phyloP scores from a whole-genome alignment of 257 asterid genomes.

The Gentiana macrophylla region DNA sequence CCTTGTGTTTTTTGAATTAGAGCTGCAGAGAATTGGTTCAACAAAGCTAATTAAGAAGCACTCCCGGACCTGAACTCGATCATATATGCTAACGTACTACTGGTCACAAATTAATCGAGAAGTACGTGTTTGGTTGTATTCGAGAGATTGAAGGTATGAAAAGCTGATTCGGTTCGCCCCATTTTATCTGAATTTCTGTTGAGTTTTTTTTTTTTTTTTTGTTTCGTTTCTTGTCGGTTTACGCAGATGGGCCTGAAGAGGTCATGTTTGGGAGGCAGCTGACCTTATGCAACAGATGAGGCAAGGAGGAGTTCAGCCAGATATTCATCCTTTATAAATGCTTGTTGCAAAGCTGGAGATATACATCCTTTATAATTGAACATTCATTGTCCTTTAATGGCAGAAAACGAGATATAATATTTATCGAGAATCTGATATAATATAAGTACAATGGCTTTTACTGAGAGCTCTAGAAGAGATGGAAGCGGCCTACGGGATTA shows the following conservation, averaged over 20 bases:
- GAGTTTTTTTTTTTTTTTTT: no score
- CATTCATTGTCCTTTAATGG: no score
- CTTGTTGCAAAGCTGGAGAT: slow-evolving; percentile 97
- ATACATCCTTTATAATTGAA: slow-evolving; percentile 42
- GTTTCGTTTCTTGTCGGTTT: slow-evolving; percentile 6
- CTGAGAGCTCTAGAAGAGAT: slow-evolving; percentile 84
- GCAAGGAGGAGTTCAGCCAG: slow-evolving; percentile 80
- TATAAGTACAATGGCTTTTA: neutral
- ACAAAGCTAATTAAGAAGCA: slow-evolving; percentile 78
- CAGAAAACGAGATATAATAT: no score
- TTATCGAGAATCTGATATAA: no score
- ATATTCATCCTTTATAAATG: slow-evolving; percentile 85
- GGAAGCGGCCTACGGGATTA: slow-evolving; percentile 56
- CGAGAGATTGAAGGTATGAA: slow-evolving; percentile 64
- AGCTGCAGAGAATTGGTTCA: slow-evolving; percentile 93
- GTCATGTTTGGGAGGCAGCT: slow-evolving; percentile 99
- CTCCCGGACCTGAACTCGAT: slow-evolving; percentile 53
- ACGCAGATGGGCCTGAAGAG: slow-evolving; percentile 96
- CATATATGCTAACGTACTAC: slow-evolving; percentile 70
- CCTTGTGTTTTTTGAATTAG: slow-evolving; percentile 44
- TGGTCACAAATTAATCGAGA: slow-evolving; percentile 21
- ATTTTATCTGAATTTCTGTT: no score
- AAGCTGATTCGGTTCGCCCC: neutral
- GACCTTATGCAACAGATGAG: slow-evolving; percentile 98
- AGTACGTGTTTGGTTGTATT: slow-evolving; percentile 71